Conservation (phyloP, 2,329 filamentous ascomycete species). For the Arthrobotrys entomopaga region DNA sequence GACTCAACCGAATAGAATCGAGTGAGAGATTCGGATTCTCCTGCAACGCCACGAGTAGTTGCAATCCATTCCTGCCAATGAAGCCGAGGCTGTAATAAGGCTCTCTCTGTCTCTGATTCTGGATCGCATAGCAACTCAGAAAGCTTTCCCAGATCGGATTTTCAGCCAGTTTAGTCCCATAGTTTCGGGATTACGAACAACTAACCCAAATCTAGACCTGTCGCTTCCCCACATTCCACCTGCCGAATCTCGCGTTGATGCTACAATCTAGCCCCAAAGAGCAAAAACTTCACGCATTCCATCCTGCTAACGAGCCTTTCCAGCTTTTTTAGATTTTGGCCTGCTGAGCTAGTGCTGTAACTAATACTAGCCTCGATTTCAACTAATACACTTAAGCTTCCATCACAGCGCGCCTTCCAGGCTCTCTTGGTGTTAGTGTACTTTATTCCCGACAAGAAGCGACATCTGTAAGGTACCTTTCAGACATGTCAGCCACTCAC, state of each 20-base stretch:
- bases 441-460: neutral
- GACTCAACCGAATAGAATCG: neutral
- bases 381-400: too few species aligned
- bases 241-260: neutral
- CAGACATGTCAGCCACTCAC: constrained; percentile 3
- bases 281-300: neutral
- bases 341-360: neutral
- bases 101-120: too few species aligned
- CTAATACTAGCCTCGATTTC: too few species aligned
- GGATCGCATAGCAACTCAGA: constrained; percentile 29
- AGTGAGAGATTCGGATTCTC: neutral
- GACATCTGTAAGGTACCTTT: constrained; percentile 11
- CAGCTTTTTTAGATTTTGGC: neutral
- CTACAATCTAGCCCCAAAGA: neutral
- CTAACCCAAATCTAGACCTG: neutral
- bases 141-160: constrained; percentile 15
- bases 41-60: neutral
- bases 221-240: constrained; percentile 20
- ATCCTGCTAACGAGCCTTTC: neutral
- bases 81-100: neutral
- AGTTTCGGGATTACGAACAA: too few species aligned
- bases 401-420: neutral
- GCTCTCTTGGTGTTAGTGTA: neutral
- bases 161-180: too few species aligned
- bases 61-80: constrained; percentile 13